Evolutionary conservation across 495 filamentous ascomycete species (phyloP).

Genomic region (Filosporella fistucella): DNA sequence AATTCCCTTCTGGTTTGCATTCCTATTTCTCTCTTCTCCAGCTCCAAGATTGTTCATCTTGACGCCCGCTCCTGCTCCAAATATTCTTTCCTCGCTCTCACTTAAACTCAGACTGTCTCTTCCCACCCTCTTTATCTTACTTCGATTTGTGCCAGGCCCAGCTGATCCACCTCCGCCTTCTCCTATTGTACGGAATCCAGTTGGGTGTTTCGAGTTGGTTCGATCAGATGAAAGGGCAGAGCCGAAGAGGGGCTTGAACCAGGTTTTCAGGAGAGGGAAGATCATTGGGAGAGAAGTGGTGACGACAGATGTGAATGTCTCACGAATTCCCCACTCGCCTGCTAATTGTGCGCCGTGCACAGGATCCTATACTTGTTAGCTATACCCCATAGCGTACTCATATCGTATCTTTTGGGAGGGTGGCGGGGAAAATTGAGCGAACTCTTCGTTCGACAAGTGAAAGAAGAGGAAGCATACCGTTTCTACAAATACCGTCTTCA

Average conservation of each 20-base stretch:
- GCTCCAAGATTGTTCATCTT: too few species aligned
- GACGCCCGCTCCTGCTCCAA: too few species aligned
- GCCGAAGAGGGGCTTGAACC: conserved; percentile 35
- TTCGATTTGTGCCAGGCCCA: too few species aligned
- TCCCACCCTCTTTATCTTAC: too few species aligned
- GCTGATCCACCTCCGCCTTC: conserved; percentile 29
- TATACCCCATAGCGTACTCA: too few species aligned
- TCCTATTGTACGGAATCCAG: conserved; percentile 13
- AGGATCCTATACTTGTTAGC: conserved; percentile 34
- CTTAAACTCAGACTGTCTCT: too few species aligned
- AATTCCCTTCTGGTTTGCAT: too few species aligned
- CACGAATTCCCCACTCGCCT: conserved; percentile 46
- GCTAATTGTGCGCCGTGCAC: conserved; percentile 41
- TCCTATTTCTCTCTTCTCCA: too few species aligned
- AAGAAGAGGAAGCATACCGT: conserved; percentile 26
- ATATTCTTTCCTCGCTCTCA: too few species aligned
- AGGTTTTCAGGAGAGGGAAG: conserved; percentile 42
- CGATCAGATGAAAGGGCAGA: conserved; percentile 29
- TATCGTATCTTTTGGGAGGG: background rate
- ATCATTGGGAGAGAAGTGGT: conserved; percentile 51
- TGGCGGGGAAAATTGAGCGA: too few species aligned
- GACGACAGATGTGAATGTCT: conserved; percentile 46
- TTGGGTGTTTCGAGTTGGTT: conserved; percentile 24
- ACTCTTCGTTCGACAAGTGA: too few species aligned
- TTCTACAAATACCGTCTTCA: conserved; percentile 43